These are phyloP conservation scores for Leucaena leucocephala DNA, from an alignment of 306 rosid species.

Conservation along the genomic window DNA sequence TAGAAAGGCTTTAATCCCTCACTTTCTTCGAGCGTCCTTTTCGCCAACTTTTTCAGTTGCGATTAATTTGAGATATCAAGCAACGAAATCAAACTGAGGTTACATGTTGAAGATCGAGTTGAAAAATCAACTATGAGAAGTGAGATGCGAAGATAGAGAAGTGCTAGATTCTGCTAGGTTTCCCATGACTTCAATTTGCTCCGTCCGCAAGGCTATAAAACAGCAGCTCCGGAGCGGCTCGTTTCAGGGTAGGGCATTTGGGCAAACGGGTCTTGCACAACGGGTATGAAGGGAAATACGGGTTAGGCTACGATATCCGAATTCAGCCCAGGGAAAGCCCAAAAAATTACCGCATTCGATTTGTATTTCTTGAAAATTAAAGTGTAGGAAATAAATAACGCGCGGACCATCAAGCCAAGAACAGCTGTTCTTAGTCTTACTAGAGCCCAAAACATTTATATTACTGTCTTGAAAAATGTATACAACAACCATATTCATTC, in stretches of 20 bases:
- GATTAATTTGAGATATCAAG: background rate
- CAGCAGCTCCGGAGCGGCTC: background rate
- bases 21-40: conserved; percentile 56
- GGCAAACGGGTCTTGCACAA: background rate
- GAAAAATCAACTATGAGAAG: background rate
- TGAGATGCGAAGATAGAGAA: background rate
- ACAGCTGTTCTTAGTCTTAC: background rate
- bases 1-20: conserved; percentile 65
- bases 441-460: background rate
- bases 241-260: conserved; percentile 6
- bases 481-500: background rate
- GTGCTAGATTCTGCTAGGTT: conserved; percentile 12
- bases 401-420: too few relatives aligned
- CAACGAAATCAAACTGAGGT: background rate
- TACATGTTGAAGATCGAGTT: background rate
- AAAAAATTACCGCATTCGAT: too few relatives aligned
- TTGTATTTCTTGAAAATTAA: too few relatives aligned
- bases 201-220: background rate
- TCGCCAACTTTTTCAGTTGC: background rate
- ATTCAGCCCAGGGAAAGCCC: too few relatives aligned
- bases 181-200: background rate
- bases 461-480: background rate
- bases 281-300: too few relatives aligned
- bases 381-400: too few relatives aligned
- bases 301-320: too few relatives aligned